Conservation (phyloP, 78 protist genomes). For the Tieghemostelium lacteum region DNA sequence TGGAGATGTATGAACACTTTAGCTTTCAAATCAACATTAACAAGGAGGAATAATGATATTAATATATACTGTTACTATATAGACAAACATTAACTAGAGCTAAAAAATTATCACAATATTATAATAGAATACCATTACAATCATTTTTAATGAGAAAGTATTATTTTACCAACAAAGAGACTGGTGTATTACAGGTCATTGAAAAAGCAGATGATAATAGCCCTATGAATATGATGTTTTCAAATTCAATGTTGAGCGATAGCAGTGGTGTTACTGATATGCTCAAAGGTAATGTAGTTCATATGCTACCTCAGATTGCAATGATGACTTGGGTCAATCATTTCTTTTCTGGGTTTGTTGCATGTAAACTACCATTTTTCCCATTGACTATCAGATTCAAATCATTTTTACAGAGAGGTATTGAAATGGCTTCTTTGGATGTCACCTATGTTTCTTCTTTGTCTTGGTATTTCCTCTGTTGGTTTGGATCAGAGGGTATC, state of each 20-base stretch:
- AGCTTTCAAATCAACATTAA: neutral
- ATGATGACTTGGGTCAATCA: slow-evolving; percentile 87
- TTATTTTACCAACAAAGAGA: slow-evolving; percentile 56
- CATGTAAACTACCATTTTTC: slow-evolving; percentile 85
- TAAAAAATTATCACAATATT: slow-evolving; percentile 43
- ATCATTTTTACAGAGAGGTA: slow-evolving; percentile 90
- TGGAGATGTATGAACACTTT: slow-evolving; percentile 36
- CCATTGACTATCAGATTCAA: slow-evolving; percentile 89
- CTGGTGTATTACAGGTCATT: slow-evolving; percentile 5
- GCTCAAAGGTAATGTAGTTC: slow-evolving; percentile 85
- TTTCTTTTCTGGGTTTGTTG: slow-evolving; percentile 92
- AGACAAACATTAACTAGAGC: slow-evolving; percentile 76
- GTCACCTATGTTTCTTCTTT: slow-evolving; percentile 89
- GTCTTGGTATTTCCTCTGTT: slow-evolving; percentile 84
- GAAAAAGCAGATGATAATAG: slow-evolving; percentile 21
- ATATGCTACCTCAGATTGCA: slow-evolving; percentile 87
- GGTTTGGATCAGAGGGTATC: slow-evolving; percentile 93
- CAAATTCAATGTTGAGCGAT: slow-evolving; percentile 79
- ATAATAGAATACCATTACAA: slow-evolving; percentile 63
- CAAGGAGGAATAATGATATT: neutral
- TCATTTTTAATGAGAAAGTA: slow-evolving; percentile 65
- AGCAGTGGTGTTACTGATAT: slow-evolving; percentile 86
- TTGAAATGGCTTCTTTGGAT: slow-evolving; percentile 87
- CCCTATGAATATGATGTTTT: slow-evolving; percentile 24
- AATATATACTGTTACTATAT: neutral